A percentile compares a stretch with the other conserved stretches of the same genome.
These are phyloP conservation scores for Paspalum notatum DNA, from an alignment of 176 grass and related monocot genomes.

Conservation along the genomic window DNA sequence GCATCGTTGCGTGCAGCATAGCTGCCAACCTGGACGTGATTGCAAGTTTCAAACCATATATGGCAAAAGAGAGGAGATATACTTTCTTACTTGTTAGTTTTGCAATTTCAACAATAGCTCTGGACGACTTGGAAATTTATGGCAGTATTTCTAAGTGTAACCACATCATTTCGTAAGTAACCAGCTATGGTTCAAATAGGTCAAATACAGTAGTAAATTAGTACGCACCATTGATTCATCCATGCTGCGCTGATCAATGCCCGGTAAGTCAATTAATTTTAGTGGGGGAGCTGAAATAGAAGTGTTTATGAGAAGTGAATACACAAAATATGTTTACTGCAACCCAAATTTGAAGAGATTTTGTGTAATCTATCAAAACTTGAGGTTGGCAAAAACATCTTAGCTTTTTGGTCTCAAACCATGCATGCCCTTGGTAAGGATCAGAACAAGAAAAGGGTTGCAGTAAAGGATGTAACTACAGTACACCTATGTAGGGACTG, in stretches of 20 bases:
- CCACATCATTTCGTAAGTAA: background rate
- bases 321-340: background rate
- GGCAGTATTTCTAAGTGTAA: background rate
- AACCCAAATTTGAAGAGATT: slow-evolving; percentile 16
- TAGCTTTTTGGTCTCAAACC: background rate
- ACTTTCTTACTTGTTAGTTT: slow-evolving; percentile 34
- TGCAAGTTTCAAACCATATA: slow-evolving; percentile 29
- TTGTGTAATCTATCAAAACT: too few relatives aligned
- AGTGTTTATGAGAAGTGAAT: slow-evolving; percentile 23
- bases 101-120: background rate
- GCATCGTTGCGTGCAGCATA: slow-evolving; percentile 73
- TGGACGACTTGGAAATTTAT: background rate
- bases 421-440: background rate
- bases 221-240: slow-evolving; percentile 73
- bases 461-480: background rate
- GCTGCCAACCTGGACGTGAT: slow-evolving; percentile 55
- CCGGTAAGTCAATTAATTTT: slow-evolving; percentile 84
- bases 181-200: background rate
- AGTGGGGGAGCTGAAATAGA: slow-evolving; percentile 69
- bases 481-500: background rate
- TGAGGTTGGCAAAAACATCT: slow-evolving; percentile 19
- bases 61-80: slow-evolving; percentile 10
- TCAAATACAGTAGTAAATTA: background rate
- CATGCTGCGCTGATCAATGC: slow-evolving; percentile 72
- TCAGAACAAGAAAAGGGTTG: background rate